Evolutionary conservation across 1,139 yeast species (phyloP).

Genomic region (Geotrichum candidum): DNA sequence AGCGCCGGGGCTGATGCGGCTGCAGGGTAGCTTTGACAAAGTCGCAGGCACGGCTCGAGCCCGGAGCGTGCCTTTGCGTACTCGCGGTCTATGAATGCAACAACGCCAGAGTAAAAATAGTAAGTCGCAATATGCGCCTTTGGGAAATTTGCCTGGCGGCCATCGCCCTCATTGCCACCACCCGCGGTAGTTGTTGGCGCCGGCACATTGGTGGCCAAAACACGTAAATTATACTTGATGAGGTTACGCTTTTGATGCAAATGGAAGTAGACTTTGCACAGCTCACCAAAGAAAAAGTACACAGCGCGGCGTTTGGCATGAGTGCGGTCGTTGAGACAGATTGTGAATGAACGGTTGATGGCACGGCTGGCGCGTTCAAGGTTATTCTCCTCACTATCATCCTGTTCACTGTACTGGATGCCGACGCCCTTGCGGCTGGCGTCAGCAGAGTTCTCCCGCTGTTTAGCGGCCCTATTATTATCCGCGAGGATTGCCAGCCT

Average conservation of each 20-base stretch:
- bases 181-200: not conserved
- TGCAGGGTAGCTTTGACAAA: not conserved
- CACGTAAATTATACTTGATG: constrained; percentile 42
- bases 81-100: constrained; percentile 58
- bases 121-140: constrained; percentile 54
- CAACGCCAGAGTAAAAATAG: constrained; percentile 59
- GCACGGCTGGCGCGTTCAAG: constrained; percentile 52
- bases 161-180: not conserved
- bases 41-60: not conserved
- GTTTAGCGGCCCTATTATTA: not conserved
- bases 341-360: constrained; percentile 66
- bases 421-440: too few relatives aligned
- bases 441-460: too few relatives aligned
- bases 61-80: constrained; percentile 29
- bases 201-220: not conserved
- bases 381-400: constrained; percentile 38
- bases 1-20: not conserved
- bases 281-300: constrained; percentile 31
- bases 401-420: constrained; percentile 13
- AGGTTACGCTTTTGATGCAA: constrained; percentile 45
- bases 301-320: constrained; percentile 30
- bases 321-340: constrained; percentile 74
- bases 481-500: constrained; percentile 32
- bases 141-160: constrained; percentile 29
- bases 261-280: constrained; percentile 57